Conservation (phyloP, 345 rosid genomes). For the Salix purpurea region DNA sequence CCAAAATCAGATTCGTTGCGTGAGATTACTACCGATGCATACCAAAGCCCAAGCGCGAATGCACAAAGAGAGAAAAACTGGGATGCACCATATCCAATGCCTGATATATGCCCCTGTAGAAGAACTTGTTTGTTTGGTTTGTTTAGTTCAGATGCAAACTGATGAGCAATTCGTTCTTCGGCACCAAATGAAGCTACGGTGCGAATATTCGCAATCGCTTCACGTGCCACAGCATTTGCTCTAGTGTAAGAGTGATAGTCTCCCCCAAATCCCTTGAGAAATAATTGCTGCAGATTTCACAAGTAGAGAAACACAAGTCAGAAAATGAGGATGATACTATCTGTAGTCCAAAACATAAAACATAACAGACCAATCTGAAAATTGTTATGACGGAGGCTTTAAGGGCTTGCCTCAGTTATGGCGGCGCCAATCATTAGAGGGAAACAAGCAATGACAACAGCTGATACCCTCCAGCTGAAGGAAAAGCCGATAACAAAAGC, state of each 20-base stretch:
- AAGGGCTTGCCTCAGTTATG: constrained; percentile 53
- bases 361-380: no score
- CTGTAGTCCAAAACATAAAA: no score
- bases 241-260: constrained; percentile 53
- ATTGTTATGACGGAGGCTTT: not conserved
- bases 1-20: constrained; percentile 48
- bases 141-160: constrained; percentile 53
- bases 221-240: constrained; percentile 68
- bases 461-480: constrained; percentile 76
- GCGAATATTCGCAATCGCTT: constrained; percentile 66
- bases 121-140: constrained; percentile 55
- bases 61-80: constrained; percentile 58
- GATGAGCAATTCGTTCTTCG: constrained; percentile 45
- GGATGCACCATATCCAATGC: constrained; percentile 65
- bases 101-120: constrained; percentile 70
- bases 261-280: constrained; percentile 81
- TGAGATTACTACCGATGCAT: constrained; percentile 57
- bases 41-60: constrained; percentile 89
- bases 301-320: not conserved
- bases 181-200: constrained; percentile 72
- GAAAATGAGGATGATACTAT: not conserved
- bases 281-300: constrained; percentile 51
- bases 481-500: constrained; percentile 65
- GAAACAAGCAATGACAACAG: constrained; percentile 68
- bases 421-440: constrained; percentile 78